phyloP scores from a whole-genome alignment of 805 yeast genomes.

The Sugiyamaella floridensis region DNA sequence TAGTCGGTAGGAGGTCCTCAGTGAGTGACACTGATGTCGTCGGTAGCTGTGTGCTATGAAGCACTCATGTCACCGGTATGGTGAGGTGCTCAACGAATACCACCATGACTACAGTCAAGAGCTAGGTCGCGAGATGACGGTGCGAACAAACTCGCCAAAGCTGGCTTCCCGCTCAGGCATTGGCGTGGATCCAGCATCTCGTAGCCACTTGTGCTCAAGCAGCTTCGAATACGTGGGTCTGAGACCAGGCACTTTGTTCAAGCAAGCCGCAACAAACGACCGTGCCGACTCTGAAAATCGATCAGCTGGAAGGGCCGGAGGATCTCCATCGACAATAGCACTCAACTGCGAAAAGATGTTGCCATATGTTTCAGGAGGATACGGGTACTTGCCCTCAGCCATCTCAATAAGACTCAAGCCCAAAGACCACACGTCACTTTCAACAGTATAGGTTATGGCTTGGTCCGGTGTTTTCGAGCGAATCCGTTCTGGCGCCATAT shows the following conservation, averaged over 20 bases:
- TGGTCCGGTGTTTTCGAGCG: conserved; percentile 38
- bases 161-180: conserved; percentile 30
- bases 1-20: too few relatives aligned
- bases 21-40: too few relatives aligned
- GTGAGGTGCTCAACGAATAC: too few relatives aligned
- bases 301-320: conserved; percentile 66
- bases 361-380: conserved; percentile 87
- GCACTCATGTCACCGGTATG: too few relatives aligned
- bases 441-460: conserved; percentile 60
- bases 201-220: conserved; percentile 79
- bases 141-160: conserved; percentile 33
- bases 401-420: conserved; percentile 88
- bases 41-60: too few relatives aligned
- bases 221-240: conserved; percentile 78
- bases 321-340: conserved; percentile 94
- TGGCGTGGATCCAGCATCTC: conserved; percentile 36
- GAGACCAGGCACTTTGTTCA: conserved; percentile 70
- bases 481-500: conserved; percentile 98
- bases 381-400: conserved; percentile 90
- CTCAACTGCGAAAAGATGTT: conserved; percentile 87
- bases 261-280: conserved; percentile 61
- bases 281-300: conserved; percentile 69
- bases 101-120: too few relatives aligned
- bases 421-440: conserved; percentile 91
- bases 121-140: background rate